Conservation (phyloP, 1,139 yeast genomes). For the Blastobotrys capitulatus region DNA sequence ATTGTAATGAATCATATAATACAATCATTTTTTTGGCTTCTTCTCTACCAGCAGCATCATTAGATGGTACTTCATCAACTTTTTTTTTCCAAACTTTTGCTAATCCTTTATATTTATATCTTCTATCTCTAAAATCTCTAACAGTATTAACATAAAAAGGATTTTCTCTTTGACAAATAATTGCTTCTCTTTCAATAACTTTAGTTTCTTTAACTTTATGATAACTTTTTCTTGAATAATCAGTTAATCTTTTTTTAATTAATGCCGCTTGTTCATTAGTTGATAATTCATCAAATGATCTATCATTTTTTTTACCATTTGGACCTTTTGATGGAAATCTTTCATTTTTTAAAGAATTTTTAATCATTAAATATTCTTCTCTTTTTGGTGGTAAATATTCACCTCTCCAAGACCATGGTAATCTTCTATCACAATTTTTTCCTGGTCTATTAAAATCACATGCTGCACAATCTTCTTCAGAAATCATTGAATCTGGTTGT, state of each 20-base stretch:
- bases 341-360: slow-evolving; percentile 76
- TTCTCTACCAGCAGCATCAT: slow-evolving; percentile 61
- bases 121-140: slow-evolving; percentile 87
- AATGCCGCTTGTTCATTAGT: slow-evolving; percentile 72
- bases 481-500: slow-evolving; percentile 97
- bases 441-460: slow-evolving; percentile 98
- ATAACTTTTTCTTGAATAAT: slow-evolving; percentile 79
- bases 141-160: slow-evolving; percentile 97
- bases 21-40: slow-evolving; percentile 94
- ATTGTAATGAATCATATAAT: slow-evolving; percentile 87
- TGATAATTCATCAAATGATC: slow-evolving; percentile 60
- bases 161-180: slow-evolving; percentile 94
- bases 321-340: slow-evolving; percentile 46
- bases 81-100: slow-evolving; percentile 95
- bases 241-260: slow-evolving; percentile 74
- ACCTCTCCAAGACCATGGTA: slow-evolving; percentile 99
- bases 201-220: slow-evolving; percentile 77
- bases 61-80: slow-evolving; percentile 51
- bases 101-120: slow-evolving; percentile 90
- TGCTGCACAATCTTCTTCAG: slow-evolving; percentile 93
- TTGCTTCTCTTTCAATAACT: slow-evolving; percentile 84
- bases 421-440: slow-evolving; percentile 80
- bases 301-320: slow-evolving; percentile 38
- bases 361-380: slow-evolving; percentile 88
- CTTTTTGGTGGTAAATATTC: slow-evolving; percentile 87